Conservation (phyloP, 352 stramenopile species). For the Stramenopiles sp. region DNA sequence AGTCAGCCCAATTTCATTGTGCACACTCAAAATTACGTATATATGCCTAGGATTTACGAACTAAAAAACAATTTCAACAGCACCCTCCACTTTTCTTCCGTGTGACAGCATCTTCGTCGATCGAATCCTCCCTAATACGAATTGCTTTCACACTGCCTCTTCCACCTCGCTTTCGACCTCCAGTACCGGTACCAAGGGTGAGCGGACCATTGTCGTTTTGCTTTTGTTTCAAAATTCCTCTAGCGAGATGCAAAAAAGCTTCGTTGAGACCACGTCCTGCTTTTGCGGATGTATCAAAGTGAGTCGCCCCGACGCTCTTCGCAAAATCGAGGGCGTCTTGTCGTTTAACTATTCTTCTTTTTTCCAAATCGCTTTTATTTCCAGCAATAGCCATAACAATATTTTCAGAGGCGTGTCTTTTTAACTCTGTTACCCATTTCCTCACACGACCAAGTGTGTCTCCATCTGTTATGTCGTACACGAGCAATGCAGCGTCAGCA, state of each 20-base stretch:
- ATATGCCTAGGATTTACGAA: too few relatives aligned
- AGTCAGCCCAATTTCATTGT: too few relatives aligned
- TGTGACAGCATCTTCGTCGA: background rate
- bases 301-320: constrained; percentile 50
- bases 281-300: constrained; percentile 72
- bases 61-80: background rate
- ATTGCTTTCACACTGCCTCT: constrained; percentile 2
- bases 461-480: constrained; percentile 66
- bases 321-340: constrained; percentile 57
- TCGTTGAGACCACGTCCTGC: constrained; percentile 68
- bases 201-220: background rate
- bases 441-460: constrained; percentile 66
- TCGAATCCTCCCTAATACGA: constrained; percentile 10
- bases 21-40: background rate
- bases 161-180: background rate
- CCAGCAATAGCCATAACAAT: constrained; percentile 71
- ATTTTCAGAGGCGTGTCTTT: constrained; percentile 65
- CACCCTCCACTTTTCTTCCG: background rate
- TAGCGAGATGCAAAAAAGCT: constrained; percentile 63
- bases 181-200: background rate
- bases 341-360: constrained; percentile 56
- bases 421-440: constrained; percentile 79
- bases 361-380: constrained; percentile 73
- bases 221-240: constrained; percentile 38
- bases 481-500: constrained; percentile 50